Evolutionary conservation across 352 stramenopile species (phyloP), one percentile per base, ranked within the genome.

Genomic region (Phytophthora melonis): DNA sequence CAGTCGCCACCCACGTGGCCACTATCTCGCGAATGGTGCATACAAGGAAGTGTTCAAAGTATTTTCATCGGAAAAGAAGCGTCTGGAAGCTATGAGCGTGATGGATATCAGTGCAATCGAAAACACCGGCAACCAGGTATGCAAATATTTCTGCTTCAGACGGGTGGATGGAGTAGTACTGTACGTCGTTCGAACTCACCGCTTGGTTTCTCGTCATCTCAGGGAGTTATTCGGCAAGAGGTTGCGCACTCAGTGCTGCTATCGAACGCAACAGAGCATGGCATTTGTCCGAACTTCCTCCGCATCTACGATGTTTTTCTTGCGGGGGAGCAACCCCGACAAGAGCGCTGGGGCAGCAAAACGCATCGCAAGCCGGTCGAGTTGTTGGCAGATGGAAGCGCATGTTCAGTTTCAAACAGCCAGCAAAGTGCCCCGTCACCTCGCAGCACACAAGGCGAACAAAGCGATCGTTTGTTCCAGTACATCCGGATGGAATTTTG

Each of bases 401-500:
- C 66, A 3, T 62, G 83, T 19, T 18, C 34, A 14, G 32, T 9
- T 50, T 41, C 32, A 30, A 54, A 4, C 34, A 52, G 45, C 10
- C 39, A 61, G n/a, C 21, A 68, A 53, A 19, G 73, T 23, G 11
- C 21, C 55, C 5, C 32, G 23, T 32, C n/a, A 47, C 19, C 52
- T 52, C 43, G 49, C 23, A 67, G 30, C 30, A 13, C 18, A 16
- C 39, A 45, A 34, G 30, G 30, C 30, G 56, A 61, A 14, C 54
- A 75, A 47, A 59, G 19, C 21, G 49, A 77, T 27, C 56, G 62
- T 3, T 58, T 94, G 32, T 98, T 90, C 71, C 98, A 99, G 82
- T 99, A 98, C 75, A 99, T 99, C 65, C 87, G 93, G 23, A 99
- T 99, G 98, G 98, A 99, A 75, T 95, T 99, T 13, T 99, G 98